These are phyloP conservation scores for Priceomyces melissophilus DNA, from an alignment of 805 yeast genomes.

Conservation along the genomic window DNA sequence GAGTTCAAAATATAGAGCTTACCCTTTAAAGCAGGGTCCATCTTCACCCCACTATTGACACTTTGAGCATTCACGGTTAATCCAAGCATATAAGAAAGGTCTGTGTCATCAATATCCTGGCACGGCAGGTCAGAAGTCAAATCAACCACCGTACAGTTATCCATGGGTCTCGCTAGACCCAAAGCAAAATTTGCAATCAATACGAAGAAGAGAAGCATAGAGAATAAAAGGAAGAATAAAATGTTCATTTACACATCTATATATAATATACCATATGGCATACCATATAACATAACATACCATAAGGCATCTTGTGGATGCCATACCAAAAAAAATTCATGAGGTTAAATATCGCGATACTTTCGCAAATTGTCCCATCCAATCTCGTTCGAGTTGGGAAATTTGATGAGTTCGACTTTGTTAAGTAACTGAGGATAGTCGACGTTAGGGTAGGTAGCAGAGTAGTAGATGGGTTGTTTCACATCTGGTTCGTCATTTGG, in stretches of 20 bases:
- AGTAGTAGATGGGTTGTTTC: constrained; percentile 34
- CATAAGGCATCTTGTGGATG: no score
- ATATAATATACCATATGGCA: not conserved
- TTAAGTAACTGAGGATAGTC: constrained; percentile 31
- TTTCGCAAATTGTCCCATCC: constrained; percentile 44
- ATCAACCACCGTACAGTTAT: not conserved
- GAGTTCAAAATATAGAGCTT: constrained; percentile 6
- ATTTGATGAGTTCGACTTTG: constrained; percentile 36
- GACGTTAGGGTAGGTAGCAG: constrained; percentile 27
- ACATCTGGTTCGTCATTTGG: constrained; percentile 14
- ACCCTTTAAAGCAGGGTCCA: not conserved
- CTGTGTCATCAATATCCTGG: not conserved
- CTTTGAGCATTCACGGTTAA: not conserved
- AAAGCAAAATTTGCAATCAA: no score
- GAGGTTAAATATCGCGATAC: constrained; percentile 14
- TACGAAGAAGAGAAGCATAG: no score
- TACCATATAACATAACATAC: no score
- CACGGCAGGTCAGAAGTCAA: not conserved
- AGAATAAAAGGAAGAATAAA: no score
- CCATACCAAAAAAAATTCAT: not conserved
- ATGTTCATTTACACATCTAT: no score
- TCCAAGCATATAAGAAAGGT: not conserved
- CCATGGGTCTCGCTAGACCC: no score
- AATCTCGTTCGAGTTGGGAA: constrained; percentile 40
- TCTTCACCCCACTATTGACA: not conserved